Evolutionary conservation across 2,329 filamentous ascomycete genomes (phyloP).

Genomic region (Aureobasidium leucospermi): DNA sequence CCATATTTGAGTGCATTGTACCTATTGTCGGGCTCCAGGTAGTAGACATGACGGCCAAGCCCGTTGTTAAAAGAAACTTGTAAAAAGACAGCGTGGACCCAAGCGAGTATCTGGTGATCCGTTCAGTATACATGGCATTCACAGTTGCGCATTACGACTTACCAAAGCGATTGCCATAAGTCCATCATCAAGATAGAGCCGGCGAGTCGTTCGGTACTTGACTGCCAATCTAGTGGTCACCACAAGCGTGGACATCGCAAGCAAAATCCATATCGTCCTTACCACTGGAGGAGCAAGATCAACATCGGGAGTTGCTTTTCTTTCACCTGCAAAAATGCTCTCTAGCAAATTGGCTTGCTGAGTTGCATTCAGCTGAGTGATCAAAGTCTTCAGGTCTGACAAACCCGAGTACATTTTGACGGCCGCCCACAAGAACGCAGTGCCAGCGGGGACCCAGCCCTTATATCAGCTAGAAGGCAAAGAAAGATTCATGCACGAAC

Average conservation of each 20-base stretch:
- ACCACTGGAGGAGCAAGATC: not conserved
- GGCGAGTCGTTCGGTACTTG: constrained; percentile 21
- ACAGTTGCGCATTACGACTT: not conserved
- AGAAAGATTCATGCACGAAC: not conserved
- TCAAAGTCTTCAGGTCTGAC: not conserved
- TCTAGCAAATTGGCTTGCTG: not conserved
- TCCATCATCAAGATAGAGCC: constrained; percentile 23
- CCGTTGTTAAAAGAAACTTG: constrained; percentile 19
- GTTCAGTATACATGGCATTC: not conserved
- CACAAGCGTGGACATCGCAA: constrained; percentile 22
- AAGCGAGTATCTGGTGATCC: constrained; percentile 16
- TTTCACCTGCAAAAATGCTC: not conserved
- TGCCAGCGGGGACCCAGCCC: not conserved
- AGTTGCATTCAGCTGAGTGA: not conserved
- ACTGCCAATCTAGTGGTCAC: constrained; percentile 19
- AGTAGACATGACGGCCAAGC: constrained; percentile 23
- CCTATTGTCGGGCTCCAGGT: constrained; percentile 18
- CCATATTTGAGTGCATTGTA: constrained; percentile 19
- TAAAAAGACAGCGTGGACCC: constrained; percentile 21
- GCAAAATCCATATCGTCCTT: constrained; percentile 18
- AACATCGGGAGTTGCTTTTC: not conserved
- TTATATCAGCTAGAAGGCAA: not conserved
- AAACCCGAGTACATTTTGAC: not conserved
- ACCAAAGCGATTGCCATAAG: constrained; percentile 22
- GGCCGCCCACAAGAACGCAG: not conserved